phyloP scores from a whole-genome alignment of 306 rosid species.

The Potentilla sterilis region DNA sequence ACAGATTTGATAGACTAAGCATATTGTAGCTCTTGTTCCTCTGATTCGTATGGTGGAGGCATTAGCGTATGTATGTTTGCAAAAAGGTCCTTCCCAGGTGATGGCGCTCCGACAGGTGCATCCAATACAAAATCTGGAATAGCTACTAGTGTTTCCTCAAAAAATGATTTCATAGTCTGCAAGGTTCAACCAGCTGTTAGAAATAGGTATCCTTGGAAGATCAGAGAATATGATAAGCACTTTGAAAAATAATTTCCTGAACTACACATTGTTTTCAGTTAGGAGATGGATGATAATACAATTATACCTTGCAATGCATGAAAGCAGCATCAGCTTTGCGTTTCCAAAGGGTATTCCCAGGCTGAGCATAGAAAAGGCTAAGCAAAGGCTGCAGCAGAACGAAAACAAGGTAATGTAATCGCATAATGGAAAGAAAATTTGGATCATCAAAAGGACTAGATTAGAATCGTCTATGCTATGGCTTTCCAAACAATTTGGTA shows the following conservation, averaged over 20 bases:
- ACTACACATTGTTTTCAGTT: background rate
- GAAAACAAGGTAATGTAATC: background rate
- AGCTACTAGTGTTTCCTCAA: slow-evolving; percentile 80
- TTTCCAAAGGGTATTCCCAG: slow-evolving; percentile 93
- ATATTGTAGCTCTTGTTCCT: slow-evolving; percentile 38
- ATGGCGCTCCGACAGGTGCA: slow-evolving; percentile 48
- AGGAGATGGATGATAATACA: background rate
- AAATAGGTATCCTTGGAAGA: background rate
- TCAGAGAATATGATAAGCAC: background rate
- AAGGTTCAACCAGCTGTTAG: slow-evolving; percentile 24
- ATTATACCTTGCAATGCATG: slow-evolving; percentile 58
- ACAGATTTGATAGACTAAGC: slow-evolving; percentile 38
- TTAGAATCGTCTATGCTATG: background rate
- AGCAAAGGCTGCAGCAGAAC: slow-evolving; percentile 76
- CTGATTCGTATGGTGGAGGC: slow-evolving; percentile 64
- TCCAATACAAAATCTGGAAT: slow-evolving; percentile 83
- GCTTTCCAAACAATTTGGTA: background rate
- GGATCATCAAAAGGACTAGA: background rate
- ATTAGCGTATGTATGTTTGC: slow-evolving; percentile 45
- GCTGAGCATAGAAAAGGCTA: slow-evolving; percentile 63
- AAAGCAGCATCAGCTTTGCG: slow-evolving; percentile 89
- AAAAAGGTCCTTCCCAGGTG: slow-evolving; percentile 53
- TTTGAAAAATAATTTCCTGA: background rate
- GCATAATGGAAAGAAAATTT: background rate
- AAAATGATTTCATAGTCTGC: slow-evolving; percentile 79